A percentile compares a stretch with the other conserved stretches of the same genome.
Evolutionary conservation across 2,329 filamentous ascomycete genomes (phyloP).

Genomic region (Aureobasidium namibiae): DNA sequence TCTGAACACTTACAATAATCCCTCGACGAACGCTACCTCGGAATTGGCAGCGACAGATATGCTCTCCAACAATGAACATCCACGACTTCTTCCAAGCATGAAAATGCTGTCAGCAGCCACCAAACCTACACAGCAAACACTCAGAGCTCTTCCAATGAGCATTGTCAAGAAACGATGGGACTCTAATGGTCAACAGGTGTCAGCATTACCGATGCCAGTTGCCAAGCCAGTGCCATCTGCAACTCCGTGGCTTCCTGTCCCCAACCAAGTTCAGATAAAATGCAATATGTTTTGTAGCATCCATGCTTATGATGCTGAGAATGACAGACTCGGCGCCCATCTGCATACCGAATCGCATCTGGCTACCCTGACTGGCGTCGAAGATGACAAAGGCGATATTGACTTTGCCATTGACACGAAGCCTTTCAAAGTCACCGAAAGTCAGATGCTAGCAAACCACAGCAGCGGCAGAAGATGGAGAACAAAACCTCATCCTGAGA

Average conservation of each 20-base stretch:
- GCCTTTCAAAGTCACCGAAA: slow-evolving; percentile 15
- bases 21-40: background rate
- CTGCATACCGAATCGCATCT: background rate
- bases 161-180: background rate
- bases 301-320: background rate
- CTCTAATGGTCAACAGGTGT: background rate
- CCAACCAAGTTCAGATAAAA: background rate
- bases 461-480: slow-evolving; percentile 16
- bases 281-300: background rate
- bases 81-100: slow-evolving; percentile 23
- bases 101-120: slow-evolving; percentile 23
- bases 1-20: slow-evolving; percentile 3
- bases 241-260: slow-evolving; percentile 3
- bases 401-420: slow-evolving; percentile 20
- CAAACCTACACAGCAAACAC: background rate
- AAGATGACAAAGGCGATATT: slow-evolving; percentile 16
- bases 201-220: background rate
- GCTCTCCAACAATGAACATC: slow-evolving; percentile 7
- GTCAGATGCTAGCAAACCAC: background rate
- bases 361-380: slow-evolving; percentile 11
- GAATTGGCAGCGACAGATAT: background rate
- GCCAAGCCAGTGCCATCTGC: background rate
- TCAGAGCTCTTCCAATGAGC: background rate
- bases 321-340: background rate
- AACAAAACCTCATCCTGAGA: slow-evolving; percentile 17